Evolutionary conservation across 1,139 yeast genomes (phyloP).

Genomic region (Pichia sp.): DNA sequence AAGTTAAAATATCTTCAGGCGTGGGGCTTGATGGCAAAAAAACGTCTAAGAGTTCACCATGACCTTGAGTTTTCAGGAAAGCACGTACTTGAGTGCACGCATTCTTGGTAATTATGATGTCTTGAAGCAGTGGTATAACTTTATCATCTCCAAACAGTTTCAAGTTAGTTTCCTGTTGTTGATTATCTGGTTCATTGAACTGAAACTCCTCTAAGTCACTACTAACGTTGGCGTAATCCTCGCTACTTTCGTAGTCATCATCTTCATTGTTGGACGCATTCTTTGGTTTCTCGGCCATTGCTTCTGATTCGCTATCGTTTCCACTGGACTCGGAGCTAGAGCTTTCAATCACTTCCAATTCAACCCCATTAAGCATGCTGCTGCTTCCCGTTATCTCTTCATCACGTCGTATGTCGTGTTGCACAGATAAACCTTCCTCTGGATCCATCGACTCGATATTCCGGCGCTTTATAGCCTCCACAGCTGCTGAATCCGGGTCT

Average conservation of each 20-base stretch:
- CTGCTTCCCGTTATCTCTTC: too few relatives aligned
- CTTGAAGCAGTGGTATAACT: slow-evolving; percentile 14
- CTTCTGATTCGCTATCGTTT: neutral
- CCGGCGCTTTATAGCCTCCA: too few relatives aligned
- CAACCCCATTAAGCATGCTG: too few relatives aligned
- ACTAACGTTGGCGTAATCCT: neutral
- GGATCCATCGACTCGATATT: slow-evolving; percentile 1
- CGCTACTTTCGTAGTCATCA: neutral
- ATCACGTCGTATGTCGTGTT: too few relatives aligned
- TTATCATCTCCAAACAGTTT: slow-evolving; percentile 6
- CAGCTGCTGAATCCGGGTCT: too few relatives aligned
- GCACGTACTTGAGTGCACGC: slow-evolving; percentile 45
- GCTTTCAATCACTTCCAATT: slow-evolving; percentile 4
- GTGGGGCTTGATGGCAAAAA: slow-evolving; percentile 56
- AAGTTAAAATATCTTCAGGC: slow-evolving; percentile 41
- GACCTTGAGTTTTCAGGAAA: slow-evolving; percentile 56
- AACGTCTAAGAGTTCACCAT: slow-evolving; percentile 36
- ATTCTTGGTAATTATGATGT: slow-evolving; percentile 29
- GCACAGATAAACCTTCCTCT: slow-evolving; percentile 6
- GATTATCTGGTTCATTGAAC: slow-evolving; percentile 6
- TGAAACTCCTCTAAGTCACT: slow-evolving; percentile 13
- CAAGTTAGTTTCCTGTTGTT: slow-evolving; percentile 8
- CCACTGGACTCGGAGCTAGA: neutral
- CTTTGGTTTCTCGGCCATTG: neutral
- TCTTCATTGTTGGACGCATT: neutral